Evolutionary conservation across 768 basidiomycete genomes (phyloP), one percentile per base, ranked within the genome.

Genomic region (Tylopilus sp.): DNA sequence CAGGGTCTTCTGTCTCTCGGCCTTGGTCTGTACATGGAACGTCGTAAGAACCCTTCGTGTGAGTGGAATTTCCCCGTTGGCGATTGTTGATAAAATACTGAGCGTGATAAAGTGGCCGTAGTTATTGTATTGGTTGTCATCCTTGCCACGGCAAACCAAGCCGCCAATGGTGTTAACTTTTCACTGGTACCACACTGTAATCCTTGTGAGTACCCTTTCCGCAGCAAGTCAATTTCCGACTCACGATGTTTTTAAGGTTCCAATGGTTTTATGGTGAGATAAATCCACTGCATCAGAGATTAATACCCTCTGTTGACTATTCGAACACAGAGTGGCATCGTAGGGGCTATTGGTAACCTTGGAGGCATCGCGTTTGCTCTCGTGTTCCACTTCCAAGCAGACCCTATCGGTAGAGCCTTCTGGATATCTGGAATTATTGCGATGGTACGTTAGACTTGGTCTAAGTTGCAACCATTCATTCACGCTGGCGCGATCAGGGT

Each of bases 1-100:
- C 40, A 41, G 40, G 40, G 40, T 6, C 40, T 41, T 5, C 26
- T 41, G 9, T 41, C 40, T 41, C 24, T 52, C 11, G 45, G 45
- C 7, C 45, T 52, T 24, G 83, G 83, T 17, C 46, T 80, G 8
- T 80, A 80, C 51, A 67, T 72, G 14, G 67, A 71, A 42, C 57
- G 28, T 26, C 54, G 55, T 22, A 10, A 48, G 1, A 22, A 60
- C 3, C 62, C 67, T 22, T 59, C 62, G 3, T 56, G 67, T 67
- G 33, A 47, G 61, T 3, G n/a, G 10, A 14, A 56, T n/a, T 28
- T 21, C 21, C 29, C 29, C 12, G 11, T 16, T 16, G 31, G 44
- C 33, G 7, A 42, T 47, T 12, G 17, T 36, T n/a, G 14, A 6
- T 10, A 19, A 38, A 14, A 12, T 17, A 37, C 29, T 52, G 28